Evolutionary conservation across 2,329 filamentous ascomycete genomes (phyloP).

Genomic region (Ophiocordyceps robertsii): DNA sequence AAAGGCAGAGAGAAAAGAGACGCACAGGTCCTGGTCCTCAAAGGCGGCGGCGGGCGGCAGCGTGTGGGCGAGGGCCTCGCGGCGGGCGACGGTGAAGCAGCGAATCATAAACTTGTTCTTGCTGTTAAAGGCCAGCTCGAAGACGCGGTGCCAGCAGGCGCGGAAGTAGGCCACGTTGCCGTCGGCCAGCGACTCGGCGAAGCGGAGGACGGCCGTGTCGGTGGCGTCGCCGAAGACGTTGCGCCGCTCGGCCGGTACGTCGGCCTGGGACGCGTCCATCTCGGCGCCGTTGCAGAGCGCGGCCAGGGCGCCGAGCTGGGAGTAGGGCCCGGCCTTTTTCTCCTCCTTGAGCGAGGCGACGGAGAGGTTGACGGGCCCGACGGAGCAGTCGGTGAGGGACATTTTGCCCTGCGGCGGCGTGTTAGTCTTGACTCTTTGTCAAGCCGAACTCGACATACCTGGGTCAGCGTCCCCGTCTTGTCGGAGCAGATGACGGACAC

Average conservation of each 20-base stretch:
- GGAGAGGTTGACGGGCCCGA: conserved; percentile 36
- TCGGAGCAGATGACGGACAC: conserved; percentile 66
- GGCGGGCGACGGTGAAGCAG: conserved; percentile 33
- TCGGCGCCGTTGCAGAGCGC: conserved; percentile 64
- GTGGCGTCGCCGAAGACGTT: conserved; percentile 65
- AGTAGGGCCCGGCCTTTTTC: conserved; percentile 21
- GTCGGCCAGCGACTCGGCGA: conserved; percentile 45
- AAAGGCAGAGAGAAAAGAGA: not conserved
- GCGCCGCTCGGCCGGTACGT: conserved; percentile 44
- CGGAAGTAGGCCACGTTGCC: conserved; percentile 46
- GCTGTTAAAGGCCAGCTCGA: conserved; percentile 63
- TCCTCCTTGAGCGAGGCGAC: conserved; percentile 35
- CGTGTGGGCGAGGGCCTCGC: conserved; percentile 19
- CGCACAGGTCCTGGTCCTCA: conserved; percentile 22
- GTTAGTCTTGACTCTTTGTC: too few relatives aligned
- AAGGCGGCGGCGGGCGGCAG: conserved; percentile 23
- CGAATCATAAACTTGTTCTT: conserved; percentile 76
- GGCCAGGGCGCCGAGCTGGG: conserved; percentile 46
- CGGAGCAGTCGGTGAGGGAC: conserved; percentile 55
- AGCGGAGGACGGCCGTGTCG: conserved; percentile 59
- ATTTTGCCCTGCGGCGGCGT: conserved; percentile 68
- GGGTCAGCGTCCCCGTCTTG: conserved; percentile 60
- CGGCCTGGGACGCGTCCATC: conserved; percentile 52
- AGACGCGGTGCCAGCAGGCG: conserved; percentile 50
- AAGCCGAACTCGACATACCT: too few relatives aligned